Evolutionary conservation across 2,329 filamentous ascomycete species (phyloP), one percentile per base, ranked within the genome.

Genomic region (Neopestalotiopsis sp.): DNA sequence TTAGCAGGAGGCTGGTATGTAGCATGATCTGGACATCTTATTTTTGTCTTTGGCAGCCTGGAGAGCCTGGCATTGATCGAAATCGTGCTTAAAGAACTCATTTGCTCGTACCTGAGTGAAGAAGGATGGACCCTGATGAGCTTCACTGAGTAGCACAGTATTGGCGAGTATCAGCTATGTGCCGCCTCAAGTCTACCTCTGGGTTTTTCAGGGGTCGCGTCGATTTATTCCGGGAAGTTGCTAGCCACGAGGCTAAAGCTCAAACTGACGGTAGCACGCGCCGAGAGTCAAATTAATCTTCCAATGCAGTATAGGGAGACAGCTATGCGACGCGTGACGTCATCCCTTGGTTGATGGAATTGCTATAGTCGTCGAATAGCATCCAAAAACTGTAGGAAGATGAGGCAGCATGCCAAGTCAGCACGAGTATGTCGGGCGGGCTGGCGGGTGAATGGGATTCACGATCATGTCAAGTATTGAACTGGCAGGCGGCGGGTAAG

Each of bases 221-320:
- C 13, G 59, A 62, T 59, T 59, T 34, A 34, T 59, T 59, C 24
- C 57, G 57, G 30, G 30, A 59, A 34, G n/a, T 30, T 59, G 20
- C 24, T 59, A 59, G 57, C 24, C 20, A 38, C 14, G n/a, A 62
- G 45, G 59, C 32, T 62, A 40, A 62, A 34, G 59, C 59, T 62
- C 32, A 30, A 40, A 34, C 59, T n/a, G 34, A 62, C 59, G 59
- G 59, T 62, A 62, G 59, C 30, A 38, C 30, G 59, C 59, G 30
- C 59, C 59, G 32, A 62, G 20, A 62, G 30, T 38, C 59, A 62
- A 62, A 62, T 62, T 40, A 24, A 38, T 62, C 32, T 34, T 34
- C 13, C 30, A 40, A 20, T 62, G 34, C 28, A 62, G 59, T 30
- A 59, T 59, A 62, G 30, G 20, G 13, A 38, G 28, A 62, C 24